Evolutionary conservation across 2,329 filamentous ascomycete species (phyloP), one percentile per base, ranked within the genome.

Genomic region (Phaeosphaeria sp.): DNA sequence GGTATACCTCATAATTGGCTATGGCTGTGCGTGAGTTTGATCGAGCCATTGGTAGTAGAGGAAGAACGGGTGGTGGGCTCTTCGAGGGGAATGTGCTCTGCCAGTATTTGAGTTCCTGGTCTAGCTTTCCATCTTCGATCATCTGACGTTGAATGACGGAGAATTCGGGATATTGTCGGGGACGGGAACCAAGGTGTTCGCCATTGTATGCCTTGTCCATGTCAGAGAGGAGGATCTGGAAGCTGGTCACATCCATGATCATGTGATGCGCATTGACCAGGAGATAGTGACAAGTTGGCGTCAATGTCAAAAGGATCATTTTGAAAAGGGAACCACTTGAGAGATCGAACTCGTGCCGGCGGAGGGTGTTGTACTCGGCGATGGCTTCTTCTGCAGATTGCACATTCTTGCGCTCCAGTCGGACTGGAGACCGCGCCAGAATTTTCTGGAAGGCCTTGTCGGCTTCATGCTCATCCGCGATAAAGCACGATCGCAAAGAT

Each of bases 241-340:
- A 77, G 45, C 81, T 81, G 39, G 79, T 58, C 0, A 80, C 82
- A 59, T 86, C 84, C 74, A 86, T 78, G 33, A 76, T 69, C 39
- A 86, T 84, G 61, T 85, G 83, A 56, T 85, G 83, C 46, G 74
- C 77, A 1, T 71, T 71, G 5, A 86, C 47, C 0, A 86, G 40
- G 3, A 85, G 56, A 60, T 72, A 79, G 56, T 82, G 78, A 40
- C 30, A 15, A 13, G 9, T 13, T 13, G 30, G 30, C 1, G 59
- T 52, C 11, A 72, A 65, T 0, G 77, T 66, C 2, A 83, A 64
- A 1, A 83, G 65, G 2, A 65, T 52, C 3, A 80, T 61, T 5
- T 70, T 64, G 6, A 81, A 50, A 1, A 65, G 51, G 2, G 79
- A 65, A 13, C 79, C 78, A 7, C 61, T 63, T 11, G 69, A 72